Percentiles rank a stretch among this genome's conserved stretches.
Conservation (phyloP, 805 yeast species). For the Pichia eremophila region DNA sequence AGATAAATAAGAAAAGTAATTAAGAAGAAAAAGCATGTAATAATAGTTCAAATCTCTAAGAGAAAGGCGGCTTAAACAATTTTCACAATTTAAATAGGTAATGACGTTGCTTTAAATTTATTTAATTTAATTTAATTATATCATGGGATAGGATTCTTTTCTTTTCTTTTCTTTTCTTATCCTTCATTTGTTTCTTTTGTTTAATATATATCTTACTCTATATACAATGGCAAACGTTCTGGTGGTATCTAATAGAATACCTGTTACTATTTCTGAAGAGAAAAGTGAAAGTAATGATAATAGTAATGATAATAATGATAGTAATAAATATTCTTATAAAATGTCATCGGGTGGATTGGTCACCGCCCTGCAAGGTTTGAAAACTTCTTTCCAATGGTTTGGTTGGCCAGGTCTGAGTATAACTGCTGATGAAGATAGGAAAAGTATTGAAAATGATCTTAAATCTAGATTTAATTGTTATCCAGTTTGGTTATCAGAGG, state of each 20-base stretch:
- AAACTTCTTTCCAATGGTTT: constrained; percentile 89
- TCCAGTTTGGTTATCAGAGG: constrained; percentile 82
- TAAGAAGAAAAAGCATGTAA: too few species aligned
- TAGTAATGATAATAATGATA: too few species aligned
- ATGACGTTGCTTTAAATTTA: too few species aligned
- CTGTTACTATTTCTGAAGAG: constrained; percentile 69
- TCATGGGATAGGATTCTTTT: too few species aligned
- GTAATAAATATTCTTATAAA: constrained; percentile 58
- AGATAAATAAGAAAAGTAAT: neutral
- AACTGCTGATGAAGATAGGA: constrained; percentile 60
- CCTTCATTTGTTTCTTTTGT: too few species aligned
- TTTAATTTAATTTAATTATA: too few species aligned
- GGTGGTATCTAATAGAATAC: constrained; percentile 90
- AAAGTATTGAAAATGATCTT: constrained; percentile 58
- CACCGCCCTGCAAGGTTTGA: constrained; percentile 87
- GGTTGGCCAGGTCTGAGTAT: constrained; percentile 97
- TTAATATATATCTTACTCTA: too few species aligned
- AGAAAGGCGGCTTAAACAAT: too few species aligned
- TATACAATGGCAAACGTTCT: constrained; percentile 43
- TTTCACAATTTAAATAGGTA: too few species aligned
- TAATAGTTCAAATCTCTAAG: too few species aligned
- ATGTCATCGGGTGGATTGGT: constrained; percentile 98
- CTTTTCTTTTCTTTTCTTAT: too few species aligned
- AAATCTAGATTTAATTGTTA: constrained; percentile 74
- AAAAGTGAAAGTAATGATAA: constrained; percentile 20